Base-by-base conservation (phyloP, 352 stramenopile species). In the Thalassiosira oceanica region DNA sequence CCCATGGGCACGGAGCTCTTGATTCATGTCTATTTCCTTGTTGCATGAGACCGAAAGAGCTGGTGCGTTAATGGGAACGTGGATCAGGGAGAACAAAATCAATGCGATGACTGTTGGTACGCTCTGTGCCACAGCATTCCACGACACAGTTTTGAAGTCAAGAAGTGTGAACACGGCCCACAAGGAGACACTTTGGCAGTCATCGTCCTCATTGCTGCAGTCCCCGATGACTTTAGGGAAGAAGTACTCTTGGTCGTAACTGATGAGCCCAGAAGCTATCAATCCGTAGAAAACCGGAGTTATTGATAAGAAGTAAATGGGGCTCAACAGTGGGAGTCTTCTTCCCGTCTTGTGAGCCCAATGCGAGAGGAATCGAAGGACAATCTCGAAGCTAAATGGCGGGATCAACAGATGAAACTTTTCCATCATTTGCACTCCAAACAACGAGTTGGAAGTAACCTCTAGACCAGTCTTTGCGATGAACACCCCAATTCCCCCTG, bases 21-120 rank as follows among this genome's bases (percentile, higher is more conserved):
- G 83, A 62, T 97, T 97, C 61, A 97, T 97, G 71, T 97, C 92
- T 43, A 87, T 85, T 66, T 97, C 93, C 23, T 79, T 70, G 61
- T 97, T 92, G 1, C 64, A 82, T 8, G 77, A 88, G 27, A 88
- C 78, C 13, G 80, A 73, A 71, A 87, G 85, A 11, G 78, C 94
- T 43, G 94, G 94, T 62, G 97, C 97, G 63, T 97, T 97, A 51
- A 98, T 97, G 0, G 94, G 94, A 29, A 97, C 94, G 74, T 97
- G 92, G 84, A 97, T 96, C 8, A 77, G 45, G 27, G 90, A 96
- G 75, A 97, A 98, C 37, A 95, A 82, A 10, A 89, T 92, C 31
- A 97, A 82, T 0, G 91, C 89, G 0, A 97, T 24, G 43, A 97
- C 69, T n/a, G 85, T 91, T 24, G 77, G 77, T 13, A 88, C 74